A percentile compares a stretch with the other conserved stretches of the same genome.
phyloP scores from a whole-genome alignment of 345 rosid genomes.

The Populus simonii region DNA sequence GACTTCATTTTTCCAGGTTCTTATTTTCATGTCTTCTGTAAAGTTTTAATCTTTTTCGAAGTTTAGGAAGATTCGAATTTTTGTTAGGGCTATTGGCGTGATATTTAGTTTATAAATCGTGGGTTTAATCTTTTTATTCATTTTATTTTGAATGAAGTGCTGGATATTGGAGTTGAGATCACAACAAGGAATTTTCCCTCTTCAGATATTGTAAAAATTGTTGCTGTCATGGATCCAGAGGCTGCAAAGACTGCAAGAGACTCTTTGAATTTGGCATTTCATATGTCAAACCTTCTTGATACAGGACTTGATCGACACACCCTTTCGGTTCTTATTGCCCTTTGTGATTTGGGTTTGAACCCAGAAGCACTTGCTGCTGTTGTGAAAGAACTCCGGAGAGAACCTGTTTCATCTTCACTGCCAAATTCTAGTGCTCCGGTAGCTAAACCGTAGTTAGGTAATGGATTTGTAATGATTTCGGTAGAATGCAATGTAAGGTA shows the following conservation, averaged over 20 bases:
- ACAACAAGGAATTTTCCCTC: not conserved
- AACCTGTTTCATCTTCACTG: not conserved
- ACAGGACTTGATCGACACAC: conserved; percentile 16
- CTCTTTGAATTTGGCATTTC: conserved; percentile 15
- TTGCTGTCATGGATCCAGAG: conserved; percentile 2
- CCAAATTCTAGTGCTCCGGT: not conserved
- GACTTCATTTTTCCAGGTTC: not conserved
- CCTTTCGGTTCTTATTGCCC: conserved; percentile 10
- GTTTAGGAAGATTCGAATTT: not conserved
- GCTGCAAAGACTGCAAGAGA: conserved; percentile 6
- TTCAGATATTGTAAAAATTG: not conserved
- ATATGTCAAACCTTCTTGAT: conserved; percentile 4
- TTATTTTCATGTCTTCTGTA: not conserved
- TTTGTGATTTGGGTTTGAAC: conserved; percentile 15
- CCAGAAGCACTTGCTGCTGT: conserved; percentile 17
- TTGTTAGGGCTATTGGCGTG: not conserved
- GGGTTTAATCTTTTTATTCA: not conserved
- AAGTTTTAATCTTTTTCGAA: not conserved
- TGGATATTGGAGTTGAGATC: not conserved
- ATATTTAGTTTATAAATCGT: not conserved
- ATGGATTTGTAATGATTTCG: not conserved
- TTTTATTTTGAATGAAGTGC: not conserved
- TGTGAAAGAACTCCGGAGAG: conserved; percentile 6
- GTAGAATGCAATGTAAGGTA: not conserved
- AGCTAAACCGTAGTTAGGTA: not conserved